Evolutionary conservation across 768 basidiomycete species (phyloP), one percentile per base, ranked within the genome.

Genomic region (Sistotremastrum niveocremeum): DNA sequence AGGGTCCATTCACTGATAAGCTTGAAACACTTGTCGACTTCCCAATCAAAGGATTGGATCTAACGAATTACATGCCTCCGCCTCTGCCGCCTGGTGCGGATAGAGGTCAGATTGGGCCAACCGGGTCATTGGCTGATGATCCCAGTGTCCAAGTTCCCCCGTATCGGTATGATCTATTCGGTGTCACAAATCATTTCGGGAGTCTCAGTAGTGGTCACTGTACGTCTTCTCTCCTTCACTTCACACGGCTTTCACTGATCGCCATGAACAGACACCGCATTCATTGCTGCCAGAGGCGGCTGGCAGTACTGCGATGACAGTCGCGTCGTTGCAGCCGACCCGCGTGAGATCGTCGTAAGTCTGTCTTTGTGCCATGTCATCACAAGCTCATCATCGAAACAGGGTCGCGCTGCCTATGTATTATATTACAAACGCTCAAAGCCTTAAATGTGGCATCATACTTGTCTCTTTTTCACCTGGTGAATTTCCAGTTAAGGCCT

Each of bases 301-400:
- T 99, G 95, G 95, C 65, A 81, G 59, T 87, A 87, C 56, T 93
- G 90, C 59, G 91, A 95, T 56, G 94, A 98, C 60, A 91, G 90
- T 56, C 84, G 84, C 54, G 72, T 97, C 49, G 77, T 77, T 42
- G 57, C 71, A 39, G 79, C 77, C 31, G 79, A 87, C 44, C 67
- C 79, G 41, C 83, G 76, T 56, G 82, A 91, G 59, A 84, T 95
- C 4, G 83, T 89, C 44, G 88, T 93, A 56, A 53, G 84, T 70
- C 5, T 59, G 41, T 47, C 31, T 32, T 34, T 35, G 31, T 4
- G 9, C 7, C 30, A 9, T 41, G 9, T 29, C 11, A 2, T 39
- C 6, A 9, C 30, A 41, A 11, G 41, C 12, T 41, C 12, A 31
- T 60, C 10, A 4, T 49, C 20, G 53, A 65, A 66, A 49, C 68